Base-by-base conservation (phyloP, 2,329 filamentous ascomycete genomes). In the Hymenoscyphus linearis region DNA sequence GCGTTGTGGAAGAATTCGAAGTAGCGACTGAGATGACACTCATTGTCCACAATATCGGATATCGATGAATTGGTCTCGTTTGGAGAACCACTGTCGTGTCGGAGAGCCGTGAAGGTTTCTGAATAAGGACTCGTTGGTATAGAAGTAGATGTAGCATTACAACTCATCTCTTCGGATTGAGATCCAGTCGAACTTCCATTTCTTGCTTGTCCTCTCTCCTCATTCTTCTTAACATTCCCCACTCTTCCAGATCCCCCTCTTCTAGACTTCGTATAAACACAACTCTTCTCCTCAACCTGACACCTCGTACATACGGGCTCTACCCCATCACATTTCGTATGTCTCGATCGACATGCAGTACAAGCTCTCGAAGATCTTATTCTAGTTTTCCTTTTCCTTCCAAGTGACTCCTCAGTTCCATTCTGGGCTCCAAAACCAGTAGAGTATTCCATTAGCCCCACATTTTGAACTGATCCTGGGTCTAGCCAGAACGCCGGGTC, bases 321-420 rank as follows among this genome's bases (percentile, higher is more conserved):
- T 34, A 75, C 76, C 13, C 77, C 80, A 66, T 82, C 79, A 67
- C 81, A 84, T 66, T 82, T 82, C 37, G 82, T 69, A 68, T 83
- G 81, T 36, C 79, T 74, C 25, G 74, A 78, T 22, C 81, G 76
- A 62, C 81, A 83, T 31, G 77, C 77, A 10, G 82, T 76, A 67
- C 81, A 84, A 14, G 81, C 81, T 58, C 78, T 65, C 2, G 74
- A 71, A 0, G 73, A 75, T 44, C 70, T 68, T 14, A 65, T 47
- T 26, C 64, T 60, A 22, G 64, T 58, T 22, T 52, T 58, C 12
- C 50, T 60, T 22, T 13, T 68, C 27, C 58, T 25, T 37, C 55
- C 40, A 9, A 35, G n/a, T 10, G 37, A 37, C 16, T 27, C 27
- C n/a, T 52, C 26, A 31, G 22, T 47, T 6, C 27, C 22, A 35